phyloP scores from a whole-genome alignment of 371 early-diverging fungal genomes.

The Synchytrium microbalum region DNA sequence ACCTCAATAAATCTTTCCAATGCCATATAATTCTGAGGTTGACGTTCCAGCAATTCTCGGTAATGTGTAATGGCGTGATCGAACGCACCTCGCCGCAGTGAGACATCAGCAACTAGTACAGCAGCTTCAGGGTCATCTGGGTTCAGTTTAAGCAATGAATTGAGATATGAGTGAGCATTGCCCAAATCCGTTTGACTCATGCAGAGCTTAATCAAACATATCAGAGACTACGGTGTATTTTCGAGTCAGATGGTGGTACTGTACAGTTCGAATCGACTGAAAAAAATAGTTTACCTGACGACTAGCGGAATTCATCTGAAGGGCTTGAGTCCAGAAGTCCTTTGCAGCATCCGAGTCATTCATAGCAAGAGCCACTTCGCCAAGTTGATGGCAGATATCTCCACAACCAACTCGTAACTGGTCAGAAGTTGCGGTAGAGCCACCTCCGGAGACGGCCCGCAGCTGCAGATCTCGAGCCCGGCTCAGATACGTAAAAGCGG shows the following conservation, averaged over 20 bases:
- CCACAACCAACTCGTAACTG: not conserved
- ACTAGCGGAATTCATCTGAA: not conserved
- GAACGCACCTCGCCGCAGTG: slow-evolving; percentile 25
- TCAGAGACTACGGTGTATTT: slow-evolving; percentile 18
- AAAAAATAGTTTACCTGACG: not conserved
- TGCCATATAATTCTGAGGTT: slow-evolving; percentile 28
- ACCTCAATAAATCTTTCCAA: slow-evolving; percentile 30
- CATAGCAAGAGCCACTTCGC: not conserved
- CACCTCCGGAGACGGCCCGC: not conserved
- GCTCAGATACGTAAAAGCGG: not conserved
- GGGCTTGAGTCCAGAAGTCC: not conserved
- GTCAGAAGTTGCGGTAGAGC: not conserved
- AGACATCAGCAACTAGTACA: slow-evolving; percentile 35
- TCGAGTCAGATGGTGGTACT: slow-evolving; percentile 1
- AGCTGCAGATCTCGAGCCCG: not conserved
- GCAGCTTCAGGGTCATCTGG: slow-evolving; percentile 28
- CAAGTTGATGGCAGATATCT: not conserved
- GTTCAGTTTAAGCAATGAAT: slow-evolving; percentile 26
- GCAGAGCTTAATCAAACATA: slow-evolving; percentile 23
- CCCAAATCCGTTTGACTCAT: slow-evolving; percentile 22
- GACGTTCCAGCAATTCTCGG: slow-evolving; percentile 28
- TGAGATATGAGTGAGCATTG: slow-evolving; percentile 33
- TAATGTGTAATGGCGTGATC: slow-evolving; percentile 28
- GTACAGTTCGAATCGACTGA: not conserved
- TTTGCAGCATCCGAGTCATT: not conserved